Conservation (phyloP, 352 stramenopile genomes). For the Pelagophyceae sp. region DNA sequence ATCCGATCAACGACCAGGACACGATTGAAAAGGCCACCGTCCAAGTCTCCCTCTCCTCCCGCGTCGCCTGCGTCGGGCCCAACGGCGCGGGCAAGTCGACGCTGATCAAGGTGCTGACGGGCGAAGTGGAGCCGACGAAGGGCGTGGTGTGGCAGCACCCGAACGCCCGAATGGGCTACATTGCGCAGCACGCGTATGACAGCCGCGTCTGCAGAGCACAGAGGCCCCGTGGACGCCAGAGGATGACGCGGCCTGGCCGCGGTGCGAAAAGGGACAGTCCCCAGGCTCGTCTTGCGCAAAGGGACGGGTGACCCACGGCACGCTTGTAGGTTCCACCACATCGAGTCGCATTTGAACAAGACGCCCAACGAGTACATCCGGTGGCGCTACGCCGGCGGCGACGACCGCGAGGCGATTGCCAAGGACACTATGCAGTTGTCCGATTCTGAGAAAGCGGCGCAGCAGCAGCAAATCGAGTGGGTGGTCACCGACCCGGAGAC, state of each 20-base stretch:
- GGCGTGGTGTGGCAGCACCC: slow-evolving; percentile 73
- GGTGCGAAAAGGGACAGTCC: too few species aligned
- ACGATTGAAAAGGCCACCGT: slow-evolving; percentile 43
- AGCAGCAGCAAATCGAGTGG: slow-evolving; percentile 67
- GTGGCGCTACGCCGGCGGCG: slow-evolving; percentile 87
- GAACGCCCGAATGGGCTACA: slow-evolving; percentile 86
- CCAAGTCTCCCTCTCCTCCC: slow-evolving; percentile 85
- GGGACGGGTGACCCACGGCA: too few species aligned
- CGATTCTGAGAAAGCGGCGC: slow-evolving; percentile 74
- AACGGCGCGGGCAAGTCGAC: slow-evolving; percentile 95
- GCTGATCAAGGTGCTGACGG: slow-evolving; percentile 89
- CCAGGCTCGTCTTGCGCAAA: too few species aligned
- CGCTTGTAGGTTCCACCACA: slow-evolving; percentile 96
- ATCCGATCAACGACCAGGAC: slow-evolving; percentile 66
- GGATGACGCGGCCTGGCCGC: too few species aligned
- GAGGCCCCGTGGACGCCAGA: too few species aligned
- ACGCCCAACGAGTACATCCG: slow-evolving; percentile 93
- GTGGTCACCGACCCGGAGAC: slow-evolving; percentile 72
- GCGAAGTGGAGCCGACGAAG: slow-evolving; percentile 58
- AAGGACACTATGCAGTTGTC: slow-evolving; percentile 80
- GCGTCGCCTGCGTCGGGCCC: slow-evolving; percentile 87
- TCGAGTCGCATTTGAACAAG: slow-evolving; percentile 84
- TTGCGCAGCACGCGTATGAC: slow-evolving; percentile 90
- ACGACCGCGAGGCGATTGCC: slow-evolving; percentile 85
- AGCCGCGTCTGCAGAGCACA: too few species aligned